Conservation (phyloP, 2,329 filamentous ascomycete species). For the Chaetothyriales sp. region DNA sequence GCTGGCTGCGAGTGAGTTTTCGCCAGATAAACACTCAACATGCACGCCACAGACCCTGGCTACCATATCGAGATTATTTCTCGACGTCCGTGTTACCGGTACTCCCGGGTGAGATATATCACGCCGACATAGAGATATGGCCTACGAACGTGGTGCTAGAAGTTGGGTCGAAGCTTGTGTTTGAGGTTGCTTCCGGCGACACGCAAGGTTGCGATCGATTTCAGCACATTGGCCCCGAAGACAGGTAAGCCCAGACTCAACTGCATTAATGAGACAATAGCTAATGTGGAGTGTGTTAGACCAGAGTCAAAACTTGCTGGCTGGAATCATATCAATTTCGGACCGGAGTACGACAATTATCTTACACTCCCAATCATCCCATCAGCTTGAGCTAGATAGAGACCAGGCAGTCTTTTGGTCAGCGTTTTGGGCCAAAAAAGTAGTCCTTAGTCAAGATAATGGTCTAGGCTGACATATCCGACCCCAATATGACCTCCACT, state of each 20-base stretch:
- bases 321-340: conserved; percentile 37
- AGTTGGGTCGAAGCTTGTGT: conserved; percentile 20
- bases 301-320: conserved; percentile 33
- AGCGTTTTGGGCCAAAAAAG: too few relatives aligned
- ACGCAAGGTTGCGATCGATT: conserved; percentile 40
- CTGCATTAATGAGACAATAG: background rate
- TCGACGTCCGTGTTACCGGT: conserved; percentile 36
- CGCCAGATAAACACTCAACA: conserved; percentile 35
- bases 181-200: conserved; percentile 29
- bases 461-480: too few relatives aligned
- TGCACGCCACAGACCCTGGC: conserved; percentile 31
- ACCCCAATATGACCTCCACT: too few relatives aligned
- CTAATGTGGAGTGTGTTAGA: conserved; percentile 16
- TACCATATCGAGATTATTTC: conserved; percentile 39
- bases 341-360: conserved; percentile 32
- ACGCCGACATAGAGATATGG: conserved; percentile 34
- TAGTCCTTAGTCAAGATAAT: too few relatives aligned
- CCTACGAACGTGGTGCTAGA: conserved; percentile 27
- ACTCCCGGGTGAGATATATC: conserved; percentile 37
- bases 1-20: conserved; percentile 40
- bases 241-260: conserved; percentile 18
- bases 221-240: conserved; percentile 30
- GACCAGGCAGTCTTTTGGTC: too few relatives aligned
- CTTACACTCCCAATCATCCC: conserved; percentile 38
- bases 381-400: background rate